Evolutionary conservation across 2,329 filamentous ascomycete species (phyloP), one percentile per base, ranked within the genome.

Genomic region (Arthroderma sp.): DNA sequence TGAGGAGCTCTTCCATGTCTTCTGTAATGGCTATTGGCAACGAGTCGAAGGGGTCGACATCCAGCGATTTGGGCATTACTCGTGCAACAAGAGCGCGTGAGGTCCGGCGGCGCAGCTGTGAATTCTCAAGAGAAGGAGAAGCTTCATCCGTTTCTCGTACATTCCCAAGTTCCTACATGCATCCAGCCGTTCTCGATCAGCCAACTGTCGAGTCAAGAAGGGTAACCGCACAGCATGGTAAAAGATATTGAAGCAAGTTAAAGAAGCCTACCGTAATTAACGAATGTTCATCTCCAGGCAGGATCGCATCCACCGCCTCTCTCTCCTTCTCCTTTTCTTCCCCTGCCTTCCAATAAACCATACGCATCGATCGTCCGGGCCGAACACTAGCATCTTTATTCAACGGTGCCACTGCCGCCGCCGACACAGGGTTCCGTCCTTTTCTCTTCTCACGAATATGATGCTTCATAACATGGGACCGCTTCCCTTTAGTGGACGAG

Each of bases 401-500:
- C 8, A 34, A 9, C 11, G 32, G 32, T 8, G 11, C 32, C 11
- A 34, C 11, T 34, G 32, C 11, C 11, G 8, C 11, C 39, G 11
- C 27, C 27, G 39, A 22, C 15, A 22, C 15, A 22, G 15, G 15
- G 15, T 22, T 59, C 44, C 60, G 60, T 46, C 54, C 61, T 36
- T 56, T 54, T 50, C 65, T 66, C 48, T 66, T 66, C 48, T 65
- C 56, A 42, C 66, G 61, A n/a, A 66, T 63, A 54, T 67, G 64
- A 44, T 66, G 62, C 32, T 62, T 62, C 64, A 67, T 66, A 15
- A 67, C 64, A 58, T 67, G 64, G 5, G 64, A 63, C 29, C 64
- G 62, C 43, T 66, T 66, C 44, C 64, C 64, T 30, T 61, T 59
- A 11, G 60, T 65, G 3, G 63, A 65, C 3, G 64, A 65, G 43